These are phyloP conservation scores for Terfezia claveryi DNA, from an alignment of 495 filamentous ascomycete genomes.

Conservation along the genomic window DNA sequence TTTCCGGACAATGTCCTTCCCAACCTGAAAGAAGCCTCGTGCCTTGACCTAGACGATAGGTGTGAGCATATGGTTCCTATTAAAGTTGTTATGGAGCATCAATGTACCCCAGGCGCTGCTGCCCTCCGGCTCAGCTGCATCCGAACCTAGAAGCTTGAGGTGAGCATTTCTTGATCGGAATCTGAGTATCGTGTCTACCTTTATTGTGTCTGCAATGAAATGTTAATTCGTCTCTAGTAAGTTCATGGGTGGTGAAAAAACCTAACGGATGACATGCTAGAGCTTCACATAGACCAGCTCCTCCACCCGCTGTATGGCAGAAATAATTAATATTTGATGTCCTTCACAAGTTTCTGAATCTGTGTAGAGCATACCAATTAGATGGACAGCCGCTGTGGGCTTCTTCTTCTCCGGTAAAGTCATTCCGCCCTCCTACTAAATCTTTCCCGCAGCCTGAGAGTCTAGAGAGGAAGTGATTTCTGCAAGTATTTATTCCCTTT, in stretches of 20 bases:
- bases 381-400: conserved; percentile 68
- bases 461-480: background rate
- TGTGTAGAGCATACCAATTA: conserved; percentile 51
- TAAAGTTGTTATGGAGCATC: background rate
- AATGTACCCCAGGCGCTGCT: conserved; percentile 51
- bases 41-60: conserved; percentile 34
- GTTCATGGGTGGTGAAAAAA: conserved; percentile 23
- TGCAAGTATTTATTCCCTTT: background rate
- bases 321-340: background rate
- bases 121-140: conserved; percentile 93
- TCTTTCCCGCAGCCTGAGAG: background rate
- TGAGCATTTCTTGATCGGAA: too few relatives aligned
- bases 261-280: conserved; percentile 89
- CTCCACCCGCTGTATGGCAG: conserved; percentile 55
- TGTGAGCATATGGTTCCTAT: background rate
- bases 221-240: too few relatives aligned
- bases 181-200: conserved; percentile 18
- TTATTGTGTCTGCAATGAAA: conserved; percentile 52
- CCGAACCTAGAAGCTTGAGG: conserved; percentile 35
- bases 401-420: conserved; percentile 42
- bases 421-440: background rate
- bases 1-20: conserved; percentile 61
- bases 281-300: conserved; percentile 98
- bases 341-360: background rate
- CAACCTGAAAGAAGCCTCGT: conserved; percentile 73